Percentiles rank a stretch among this genome's conserved stretches.
Evolutionary conservation across 106 monocot species (phyloP).

Genomic region (Posidonia australis): DNA sequence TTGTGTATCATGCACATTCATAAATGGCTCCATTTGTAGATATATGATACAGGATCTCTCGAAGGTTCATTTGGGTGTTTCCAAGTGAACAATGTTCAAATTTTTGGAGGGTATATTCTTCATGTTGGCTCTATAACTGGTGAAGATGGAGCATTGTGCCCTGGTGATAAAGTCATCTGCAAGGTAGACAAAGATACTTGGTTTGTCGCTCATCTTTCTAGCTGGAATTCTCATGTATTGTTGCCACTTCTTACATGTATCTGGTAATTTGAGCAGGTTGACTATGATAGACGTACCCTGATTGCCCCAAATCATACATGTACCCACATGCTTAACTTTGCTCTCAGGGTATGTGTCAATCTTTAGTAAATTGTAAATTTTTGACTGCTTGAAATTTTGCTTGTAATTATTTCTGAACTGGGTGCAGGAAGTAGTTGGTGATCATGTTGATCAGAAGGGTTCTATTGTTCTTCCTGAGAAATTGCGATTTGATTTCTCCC

Average conservation of each 20-base stretch:
- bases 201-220: not conserved
- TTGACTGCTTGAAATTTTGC: not conserved
- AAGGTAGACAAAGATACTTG: slow-evolving; percentile 38
- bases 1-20: not conserved
- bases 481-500: slow-evolving; percentile 91
- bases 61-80: slow-evolving; percentile 83
- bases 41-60: slow-evolving; percentile 80
- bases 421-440: slow-evolving; percentile 89
- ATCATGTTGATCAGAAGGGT: slow-evolving; percentile 97
- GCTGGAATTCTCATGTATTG: not conserved
- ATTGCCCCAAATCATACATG: slow-evolving; percentile 98
- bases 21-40: slow-evolving; percentile 26
- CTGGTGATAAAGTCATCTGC: slow-evolving; percentile 68
- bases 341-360: slow-evolving; percentile 57
- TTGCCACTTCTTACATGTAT: not conserved
- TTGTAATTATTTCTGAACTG: not conserved
- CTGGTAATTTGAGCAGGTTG: slow-evolving; percentile 48
- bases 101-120: slow-evolving; percentile 78
- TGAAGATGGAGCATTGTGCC: slow-evolving; percentile 26
- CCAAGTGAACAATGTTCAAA: slow-evolving; percentile 71
- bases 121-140: slow-evolving; percentile 60
- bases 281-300: slow-evolving; percentile 64
- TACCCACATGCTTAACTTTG: slow-evolving; percentile 98
- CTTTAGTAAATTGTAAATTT: not conserved
- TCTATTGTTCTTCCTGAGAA: slow-evolving; percentile 99